A percentile compares a stretch with the other conserved stretches of the same genome.
phyloP scores from a whole-genome alignment of 495 filamentous ascomycete genomes.

The Apiosordaria backusii region DNA sequence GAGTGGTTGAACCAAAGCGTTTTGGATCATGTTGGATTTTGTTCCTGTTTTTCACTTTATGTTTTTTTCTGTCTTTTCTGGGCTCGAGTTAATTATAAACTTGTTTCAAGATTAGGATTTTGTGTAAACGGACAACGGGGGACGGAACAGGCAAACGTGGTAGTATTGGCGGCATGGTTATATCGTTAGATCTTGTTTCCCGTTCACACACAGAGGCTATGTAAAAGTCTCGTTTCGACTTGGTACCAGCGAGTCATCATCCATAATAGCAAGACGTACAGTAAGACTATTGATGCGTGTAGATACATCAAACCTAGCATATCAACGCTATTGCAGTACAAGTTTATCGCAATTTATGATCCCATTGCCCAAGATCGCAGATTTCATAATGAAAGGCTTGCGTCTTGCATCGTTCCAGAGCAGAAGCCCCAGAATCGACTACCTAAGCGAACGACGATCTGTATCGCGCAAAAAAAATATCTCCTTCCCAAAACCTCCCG shows the following conservation, averaged over 20 bases:
- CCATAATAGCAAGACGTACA: not conserved
- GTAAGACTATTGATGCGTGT: not conserved
- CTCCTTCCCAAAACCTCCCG: slow-evolving; percentile 12
- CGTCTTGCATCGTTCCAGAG: slow-evolving; percentile 21
- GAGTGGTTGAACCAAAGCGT: no score
- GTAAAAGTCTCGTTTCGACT: not conserved
- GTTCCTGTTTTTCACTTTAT: not conserved
- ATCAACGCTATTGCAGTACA: not conserved
- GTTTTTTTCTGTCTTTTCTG: not conserved
- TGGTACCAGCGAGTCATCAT: not conserved
- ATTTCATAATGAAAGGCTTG: slow-evolving; percentile 27
- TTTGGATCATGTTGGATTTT: not conserved
- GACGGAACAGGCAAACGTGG: not conserved
- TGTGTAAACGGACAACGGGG: not conserved
- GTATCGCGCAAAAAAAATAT: slow-evolving; percentile 14
- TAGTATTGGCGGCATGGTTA: not conserved
- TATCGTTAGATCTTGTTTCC: not conserved
- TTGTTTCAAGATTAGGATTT: not conserved
- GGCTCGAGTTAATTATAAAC: not conserved
- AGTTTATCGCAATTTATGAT: slow-evolving; percentile 12
- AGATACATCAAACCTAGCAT: not conserved
- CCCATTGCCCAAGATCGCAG: slow-evolving; percentile 27
- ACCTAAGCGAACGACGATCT: slow-evolving; percentile 21
- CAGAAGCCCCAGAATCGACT: not conserved
- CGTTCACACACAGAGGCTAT: not conserved